Percentiles rank a stretch among this genome's conserved stretches.
Evolutionary conservation across 2,329 filamentous ascomycete genomes (phyloP).

Genomic region (Pseudonectria buxi): DNA sequence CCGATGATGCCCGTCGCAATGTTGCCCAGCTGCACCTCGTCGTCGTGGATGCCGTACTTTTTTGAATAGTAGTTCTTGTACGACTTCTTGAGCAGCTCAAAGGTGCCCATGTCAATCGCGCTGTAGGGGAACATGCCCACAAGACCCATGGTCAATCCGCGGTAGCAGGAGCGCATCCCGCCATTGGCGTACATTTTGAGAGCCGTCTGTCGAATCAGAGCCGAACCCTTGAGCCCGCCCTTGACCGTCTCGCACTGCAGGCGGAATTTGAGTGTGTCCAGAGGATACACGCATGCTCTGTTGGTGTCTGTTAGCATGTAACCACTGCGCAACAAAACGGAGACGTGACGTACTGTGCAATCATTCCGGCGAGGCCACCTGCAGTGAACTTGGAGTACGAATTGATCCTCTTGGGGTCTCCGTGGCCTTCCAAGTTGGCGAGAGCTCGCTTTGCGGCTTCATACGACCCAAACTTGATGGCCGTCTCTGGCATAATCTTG

Average conservation of each 20-base stretch:
- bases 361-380: conserved; percentile 86
- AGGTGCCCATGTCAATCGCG: conserved; percentile 92
- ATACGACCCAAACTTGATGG: conserved; percentile 96
- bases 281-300: conserved; percentile 85
- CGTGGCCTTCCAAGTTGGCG: conserved; percentile 80
- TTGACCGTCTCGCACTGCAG: conserved; percentile 93
- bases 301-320: conserved; percentile 2
- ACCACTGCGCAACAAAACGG: background rate
- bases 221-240: conserved; percentile 76
- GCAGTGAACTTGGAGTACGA: conserved; percentile 84
- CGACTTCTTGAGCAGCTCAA: conserved; percentile 80
- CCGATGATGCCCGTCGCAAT: conserved; percentile 84
- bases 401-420: conserved; percentile 71
- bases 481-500: conserved; percentile 98
- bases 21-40: conserved; percentile 75
- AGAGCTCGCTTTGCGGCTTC: conserved; percentile 88
- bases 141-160: conserved; percentile 87
- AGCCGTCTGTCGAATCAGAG: conserved; percentile 74
- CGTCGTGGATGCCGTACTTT: conserved; percentile 64
- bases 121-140: conserved; percentile 97
- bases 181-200: conserved; percentile 78
- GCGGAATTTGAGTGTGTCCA: conserved; percentile 73
- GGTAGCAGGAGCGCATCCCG: conserved; percentile 73
- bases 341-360: conserved; percentile 69
- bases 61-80: conserved; percentile 66